These are phyloP conservation scores for Pneumocystis carinii DNA, from an alignment of 1,139 yeast species.

Conservation along the genomic window DNA sequence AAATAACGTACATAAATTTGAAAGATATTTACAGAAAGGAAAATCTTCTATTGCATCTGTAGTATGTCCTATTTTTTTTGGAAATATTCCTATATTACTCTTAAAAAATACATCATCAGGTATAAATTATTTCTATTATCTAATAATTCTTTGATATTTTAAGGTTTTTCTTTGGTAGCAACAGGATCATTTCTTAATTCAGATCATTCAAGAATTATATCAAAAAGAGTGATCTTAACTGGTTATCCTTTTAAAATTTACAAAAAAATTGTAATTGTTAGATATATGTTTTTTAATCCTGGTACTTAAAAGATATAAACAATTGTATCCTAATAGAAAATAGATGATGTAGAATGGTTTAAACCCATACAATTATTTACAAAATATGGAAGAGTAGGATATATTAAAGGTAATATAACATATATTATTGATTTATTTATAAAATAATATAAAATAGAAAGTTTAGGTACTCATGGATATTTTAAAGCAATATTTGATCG, in stretches of 20 bases:
- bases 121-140: slow-evolving; percentile 55
- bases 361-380: slow-evolving; percentile 87
- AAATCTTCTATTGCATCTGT: slow-evolving; percentile 64
- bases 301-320: background rate
- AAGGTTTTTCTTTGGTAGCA: slow-evolving; percentile 53
- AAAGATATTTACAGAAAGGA: slow-evolving; percentile 74
- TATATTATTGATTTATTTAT: slow-evolving; percentile 23
- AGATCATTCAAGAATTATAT: slow-evolving; percentile 70
- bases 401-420: slow-evolving; percentile 4
- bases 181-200: slow-evolving; percentile 81
- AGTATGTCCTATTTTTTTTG: slow-evolving; percentile 76
- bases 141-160: slow-evolving; percentile 23
- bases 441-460: slow-evolving; percentile 43
- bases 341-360: slow-evolving; percentile 74
- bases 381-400: slow-evolving; percentile 77
- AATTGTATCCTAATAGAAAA: background rate
- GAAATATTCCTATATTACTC: slow-evolving; percentile 35
- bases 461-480: slow-evolving; percentile 96
- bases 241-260: slow-evolving; percentile 95
- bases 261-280: slow-evolving; percentile 75
- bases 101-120: slow-evolving; percentile 20
- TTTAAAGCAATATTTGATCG: slow-evolving; percentile 94
- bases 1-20: slow-evolving; percentile 77
- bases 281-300: slow-evolving; percentile 93
- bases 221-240: slow-evolving; percentile 76